Evolutionary conservation across 1,284 basidiomycete genomes (phyloP).

Genomic region (Trametes versicolor): DNA sequence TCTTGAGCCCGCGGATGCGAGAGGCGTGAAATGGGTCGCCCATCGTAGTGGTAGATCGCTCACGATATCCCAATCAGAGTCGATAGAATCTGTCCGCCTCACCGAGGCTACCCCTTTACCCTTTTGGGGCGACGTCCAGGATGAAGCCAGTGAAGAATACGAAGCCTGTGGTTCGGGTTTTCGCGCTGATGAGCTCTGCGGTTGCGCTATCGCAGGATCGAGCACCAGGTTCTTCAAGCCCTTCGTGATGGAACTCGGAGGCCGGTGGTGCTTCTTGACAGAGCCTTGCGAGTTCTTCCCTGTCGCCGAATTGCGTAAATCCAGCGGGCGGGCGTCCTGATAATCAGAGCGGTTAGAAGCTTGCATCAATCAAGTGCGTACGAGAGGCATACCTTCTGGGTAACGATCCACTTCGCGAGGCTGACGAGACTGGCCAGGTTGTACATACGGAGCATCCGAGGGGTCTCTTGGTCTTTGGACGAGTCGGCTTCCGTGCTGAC

Average conservation of each 20-base stretch:
- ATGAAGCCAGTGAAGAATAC: slow-evolving; percentile 38
- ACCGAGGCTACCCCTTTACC: slow-evolving; percentile 21
- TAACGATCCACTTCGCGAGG: slow-evolving; percentile 75
- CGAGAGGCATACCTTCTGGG: slow-evolving; percentile 62
- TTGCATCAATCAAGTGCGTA: slow-evolving; percentile 17
- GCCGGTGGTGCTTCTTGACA: slow-evolving; percentile 64
- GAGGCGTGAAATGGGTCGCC: slow-evolving; percentile 83
- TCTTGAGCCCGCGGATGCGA: slow-evolving; percentile 73
- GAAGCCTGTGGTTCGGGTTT: slow-evolving; percentile 40
- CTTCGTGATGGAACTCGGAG: slow-evolving; percentile 66
- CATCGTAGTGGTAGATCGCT: slow-evolving; percentile 81
- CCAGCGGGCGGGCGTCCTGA: slow-evolving; percentile 64
- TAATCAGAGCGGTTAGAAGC: neutral
- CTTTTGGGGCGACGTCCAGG: slow-evolving; percentile 30
- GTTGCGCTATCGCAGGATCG: slow-evolving; percentile 52
- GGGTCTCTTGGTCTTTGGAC: slow-evolving; percentile 59
- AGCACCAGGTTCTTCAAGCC: slow-evolving; percentile 65
- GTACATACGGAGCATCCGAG: slow-evolving; percentile 78
- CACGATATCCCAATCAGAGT: slow-evolving; percentile 76
- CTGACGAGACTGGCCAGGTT: slow-evolving; percentile 77
- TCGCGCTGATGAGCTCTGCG: slow-evolving; percentile 27
- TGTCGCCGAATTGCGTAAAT: slow-evolving; percentile 61
- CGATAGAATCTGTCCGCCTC: slow-evolving; percentile 30
- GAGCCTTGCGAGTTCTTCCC: slow-evolving; percentile 52
- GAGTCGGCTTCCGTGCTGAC: slow-evolving; percentile 68